These are phyloP conservation scores for Metschnikowia gelsemii DNA, from an alignment of 805 yeast genomes.

Conservation along the genomic window DNA sequence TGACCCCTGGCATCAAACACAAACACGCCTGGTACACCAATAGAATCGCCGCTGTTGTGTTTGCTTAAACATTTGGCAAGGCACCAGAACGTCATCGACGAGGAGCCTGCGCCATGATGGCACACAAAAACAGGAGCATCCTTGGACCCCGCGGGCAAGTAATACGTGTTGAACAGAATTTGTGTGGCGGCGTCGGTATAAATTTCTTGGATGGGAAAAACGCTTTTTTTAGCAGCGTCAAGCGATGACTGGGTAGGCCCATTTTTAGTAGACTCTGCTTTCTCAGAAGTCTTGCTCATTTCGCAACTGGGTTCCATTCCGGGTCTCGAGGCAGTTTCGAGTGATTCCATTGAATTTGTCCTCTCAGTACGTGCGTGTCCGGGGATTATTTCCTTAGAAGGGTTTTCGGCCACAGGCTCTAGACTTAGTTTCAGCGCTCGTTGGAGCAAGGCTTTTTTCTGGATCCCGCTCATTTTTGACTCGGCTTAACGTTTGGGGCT, in stretches of 20 bases:
- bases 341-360: not conserved
- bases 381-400: no score
- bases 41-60: constrained; percentile 12
- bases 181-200: constrained; percentile 17
- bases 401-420: constrained; percentile 13
- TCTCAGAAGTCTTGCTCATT: no score
- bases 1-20: constrained; percentile 86
- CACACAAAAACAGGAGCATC: constrained; percentile 61
- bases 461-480: constrained; percentile 7
- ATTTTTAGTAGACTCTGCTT: no score
- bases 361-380: no score
- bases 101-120: constrained; percentile 96
- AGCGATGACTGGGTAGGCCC: not conserved
- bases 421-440: constrained; percentile 10
- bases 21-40: constrained; percentile 56
- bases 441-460: constrained; percentile 13
- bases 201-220: constrained; percentile 22
- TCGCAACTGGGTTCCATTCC: no score
- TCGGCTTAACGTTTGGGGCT: not conserved
- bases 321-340: no score
- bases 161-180: constrained; percentile 48
- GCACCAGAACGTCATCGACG: constrained; percentile 71
- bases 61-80: constrained; percentile 38
- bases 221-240: not conserved
- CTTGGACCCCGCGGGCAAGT: constrained; percentile 45